phyloP scores from a whole-genome alignment of 2,329 filamentous ascomycete species.

The Zasmidium citrigriseum region DNA sequence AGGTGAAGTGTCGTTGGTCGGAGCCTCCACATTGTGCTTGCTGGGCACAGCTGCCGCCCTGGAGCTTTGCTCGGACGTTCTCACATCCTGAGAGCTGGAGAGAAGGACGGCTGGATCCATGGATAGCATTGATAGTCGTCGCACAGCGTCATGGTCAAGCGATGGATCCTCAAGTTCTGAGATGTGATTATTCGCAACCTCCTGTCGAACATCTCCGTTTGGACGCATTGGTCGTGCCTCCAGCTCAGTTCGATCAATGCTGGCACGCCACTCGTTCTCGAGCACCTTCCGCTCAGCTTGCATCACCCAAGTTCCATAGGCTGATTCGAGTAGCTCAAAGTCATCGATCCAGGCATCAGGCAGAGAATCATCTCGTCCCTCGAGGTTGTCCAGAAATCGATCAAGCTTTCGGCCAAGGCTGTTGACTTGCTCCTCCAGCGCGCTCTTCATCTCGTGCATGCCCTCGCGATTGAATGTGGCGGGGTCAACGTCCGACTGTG shows the following conservation, averaged over 20 bases:
- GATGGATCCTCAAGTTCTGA: slow-evolving; percentile 2
- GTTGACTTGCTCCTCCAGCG: slow-evolving; percentile 69
- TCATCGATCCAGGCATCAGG: slow-evolving; percentile 86
- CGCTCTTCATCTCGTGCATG: slow-evolving; percentile 44
- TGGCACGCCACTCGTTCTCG: slow-evolving; percentile 56
- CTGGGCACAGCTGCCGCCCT: background rate
- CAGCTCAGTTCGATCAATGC: background rate
- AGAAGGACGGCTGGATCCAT: background rate
- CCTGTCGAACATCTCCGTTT: background rate
- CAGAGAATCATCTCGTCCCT: slow-evolving; percentile 79
- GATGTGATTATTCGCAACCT: background rate
- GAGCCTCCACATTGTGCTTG: background rate
- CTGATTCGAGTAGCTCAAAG: slow-evolving; percentile 76
- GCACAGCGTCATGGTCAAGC: slow-evolving; percentile 2
- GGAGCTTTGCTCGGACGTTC: background rate
- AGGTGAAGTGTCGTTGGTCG: background rate
- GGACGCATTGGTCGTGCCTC: background rate
- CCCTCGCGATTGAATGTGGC: slow-evolving; percentile 22
- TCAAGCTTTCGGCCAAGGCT: slow-evolving; percentile 74
- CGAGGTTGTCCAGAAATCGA: slow-evolving; percentile 80
- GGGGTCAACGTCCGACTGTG: background rate
- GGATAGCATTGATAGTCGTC: background rate
- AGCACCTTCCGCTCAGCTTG: slow-evolving; percentile 74
- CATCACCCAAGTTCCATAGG: slow-evolving; percentile 79
- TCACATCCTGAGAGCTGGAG: background rate